Percentiles rank a stretch among this genome's conserved stretches.
These are phyloP conservation scores for Sapria himalayana DNA, from an alignment of 345 rosid genomes.

Conservation along the genomic window DNA sequence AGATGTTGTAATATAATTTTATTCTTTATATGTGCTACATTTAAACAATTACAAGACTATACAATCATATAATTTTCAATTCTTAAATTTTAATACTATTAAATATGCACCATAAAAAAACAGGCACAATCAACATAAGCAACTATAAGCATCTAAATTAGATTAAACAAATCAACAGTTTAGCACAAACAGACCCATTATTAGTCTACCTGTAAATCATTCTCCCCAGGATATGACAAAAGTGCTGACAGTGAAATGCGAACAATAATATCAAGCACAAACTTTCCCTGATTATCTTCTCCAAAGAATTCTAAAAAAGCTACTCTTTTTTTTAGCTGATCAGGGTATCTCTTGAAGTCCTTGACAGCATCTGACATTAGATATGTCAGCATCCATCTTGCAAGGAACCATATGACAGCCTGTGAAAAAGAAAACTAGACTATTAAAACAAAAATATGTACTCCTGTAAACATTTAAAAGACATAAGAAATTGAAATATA, in stretches of 20 bases:
- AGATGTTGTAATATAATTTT: too few species aligned
- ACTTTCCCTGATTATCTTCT: constrained; percentile 60
- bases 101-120: too few species aligned
- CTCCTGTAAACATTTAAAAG: background rate
- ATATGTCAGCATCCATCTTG: constrained; percentile 85
- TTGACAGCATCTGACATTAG: constrained; percentile 31
- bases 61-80: too few species aligned
- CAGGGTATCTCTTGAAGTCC: constrained; percentile 23
- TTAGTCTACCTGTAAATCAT: constrained; percentile 96
- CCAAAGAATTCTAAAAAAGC: constrained; percentile 50
- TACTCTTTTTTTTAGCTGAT: constrained; percentile 24
- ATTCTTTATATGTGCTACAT: too few species aligned
- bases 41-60: too few species aligned
- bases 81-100: too few species aligned
- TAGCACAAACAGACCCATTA: too few species aligned
- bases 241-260: constrained; percentile 54
- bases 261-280: constrained; percentile 63
- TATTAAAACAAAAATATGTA: constrained; percentile 2
- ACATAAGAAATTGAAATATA: background rate
- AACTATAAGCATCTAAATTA: too few species aligned
- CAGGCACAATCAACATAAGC: too few species aligned
- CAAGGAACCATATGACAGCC: constrained; percentile 95
- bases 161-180: too few species aligned
- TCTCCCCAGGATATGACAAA: constrained; percentile 85
- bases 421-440: constrained; percentile 13